Conservation (phyloP, 2,329 filamentous ascomycete genomes). For the Triangularia verruculosa region DNA sequence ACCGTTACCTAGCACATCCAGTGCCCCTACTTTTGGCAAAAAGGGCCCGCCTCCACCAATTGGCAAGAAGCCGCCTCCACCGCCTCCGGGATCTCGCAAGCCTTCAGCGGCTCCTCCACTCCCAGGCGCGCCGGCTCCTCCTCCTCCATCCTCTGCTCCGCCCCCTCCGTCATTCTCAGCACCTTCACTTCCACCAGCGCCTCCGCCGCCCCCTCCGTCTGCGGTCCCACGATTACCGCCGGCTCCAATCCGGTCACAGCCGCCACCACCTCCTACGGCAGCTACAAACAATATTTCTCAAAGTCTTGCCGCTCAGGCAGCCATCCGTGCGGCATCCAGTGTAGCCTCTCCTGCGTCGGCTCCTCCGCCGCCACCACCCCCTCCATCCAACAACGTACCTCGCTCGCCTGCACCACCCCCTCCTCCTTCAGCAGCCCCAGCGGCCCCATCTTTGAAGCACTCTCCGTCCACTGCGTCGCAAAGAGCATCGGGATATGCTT, state of each 20-base stretch:
- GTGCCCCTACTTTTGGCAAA: conserved; percentile 47
- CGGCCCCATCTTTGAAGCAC: conserved; percentile 33
- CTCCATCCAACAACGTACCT: conserved; percentile 39
- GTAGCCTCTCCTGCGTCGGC: conserved; percentile 29
- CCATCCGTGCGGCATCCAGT: conserved; percentile 36
- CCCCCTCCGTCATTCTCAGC: conserved; percentile 40
- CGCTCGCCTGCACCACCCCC: conserved; percentile 40
- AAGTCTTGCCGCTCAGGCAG: conserved; percentile 41
- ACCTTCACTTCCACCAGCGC: conserved; percentile 43
- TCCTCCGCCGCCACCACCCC: conserved; percentile 37
- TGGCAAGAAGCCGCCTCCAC: conserved; percentile 70
- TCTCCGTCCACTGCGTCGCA: conserved; percentile 28
- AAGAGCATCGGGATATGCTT: conserved; percentile 50
- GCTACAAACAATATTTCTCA: conserved; percentile 31
- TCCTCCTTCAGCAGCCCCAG: conserved; percentile 36
- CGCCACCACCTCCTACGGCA: conserved; percentile 37
- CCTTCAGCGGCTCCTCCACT: conserved; percentile 42
- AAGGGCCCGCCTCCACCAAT: conserved; percentile 73
- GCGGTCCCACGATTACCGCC: conserved; percentile 34
- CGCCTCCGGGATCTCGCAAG: conserved; percentile 59
- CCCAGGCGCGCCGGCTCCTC: conserved; percentile 34
- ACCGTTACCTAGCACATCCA: conserved; percentile 47
- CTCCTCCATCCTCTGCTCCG: conserved; percentile 39
- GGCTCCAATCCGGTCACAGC: conserved; percentile 33
- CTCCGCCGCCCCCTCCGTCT: conserved; percentile 39